Evolutionary conservation across 2,329 filamentous ascomycete species (phyloP).

Genomic region (Paecilomyces formosus): DNA sequence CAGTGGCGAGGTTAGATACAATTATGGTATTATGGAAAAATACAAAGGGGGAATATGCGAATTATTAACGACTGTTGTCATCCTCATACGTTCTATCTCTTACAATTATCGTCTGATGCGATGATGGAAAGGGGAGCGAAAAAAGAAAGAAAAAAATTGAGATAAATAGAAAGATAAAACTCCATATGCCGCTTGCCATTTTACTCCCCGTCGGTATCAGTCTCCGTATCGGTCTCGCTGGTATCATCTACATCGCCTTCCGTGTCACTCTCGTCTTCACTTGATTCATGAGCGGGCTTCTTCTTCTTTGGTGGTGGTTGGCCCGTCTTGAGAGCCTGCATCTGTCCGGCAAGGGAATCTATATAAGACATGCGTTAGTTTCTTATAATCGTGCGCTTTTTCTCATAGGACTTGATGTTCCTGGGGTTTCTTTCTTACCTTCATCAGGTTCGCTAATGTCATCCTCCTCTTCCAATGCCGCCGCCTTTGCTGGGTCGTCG

Average conservation of each 20-base stretch:
- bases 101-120: neutral
- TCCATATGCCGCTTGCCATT: conserved; percentile 2
- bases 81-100: neutral
- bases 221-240: conserved; percentile 61
- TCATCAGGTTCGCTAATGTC: conserved; percentile 98
- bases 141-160: neutral
- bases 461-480: conserved; percentile 72
- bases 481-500: conserved; percentile 80
- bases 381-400: neutral
- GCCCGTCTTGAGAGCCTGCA: conserved; percentile 74
- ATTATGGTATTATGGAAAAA: too few relatives aligned
- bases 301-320: conserved; percentile 47
- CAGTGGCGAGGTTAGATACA: too few relatives aligned
- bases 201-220: conserved; percentile 67
- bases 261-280: conserved; percentile 55
- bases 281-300: conserved; percentile 52
- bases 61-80: neutral
- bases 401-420: neutral
- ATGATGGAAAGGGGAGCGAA: neutral
- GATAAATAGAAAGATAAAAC: conserved; percentile 1
- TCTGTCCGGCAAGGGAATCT: conserved; percentile 88
- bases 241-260: conserved; percentile 55
- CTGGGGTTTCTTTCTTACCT: conserved; percentile 54
- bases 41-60: neutral
- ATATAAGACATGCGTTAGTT: conserved; percentile 3